phyloP scores from a whole-genome alignment of 306 rosid genomes.

The Notholithocarpus densiflorus region DNA sequence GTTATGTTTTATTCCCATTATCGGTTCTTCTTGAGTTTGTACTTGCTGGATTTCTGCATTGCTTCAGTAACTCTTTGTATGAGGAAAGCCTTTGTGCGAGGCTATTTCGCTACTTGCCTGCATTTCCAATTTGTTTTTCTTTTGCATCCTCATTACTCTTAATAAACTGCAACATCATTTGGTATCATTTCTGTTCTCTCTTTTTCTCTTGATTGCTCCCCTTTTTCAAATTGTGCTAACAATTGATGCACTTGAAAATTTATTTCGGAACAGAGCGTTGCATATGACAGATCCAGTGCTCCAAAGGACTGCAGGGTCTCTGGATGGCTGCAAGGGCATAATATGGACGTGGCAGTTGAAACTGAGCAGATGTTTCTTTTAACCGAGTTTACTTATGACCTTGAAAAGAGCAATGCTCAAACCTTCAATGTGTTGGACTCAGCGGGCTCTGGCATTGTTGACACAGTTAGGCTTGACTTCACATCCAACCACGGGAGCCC shows the following conservation, averaged over 20 bases:
- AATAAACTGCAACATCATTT: neutral
- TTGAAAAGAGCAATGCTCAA: constrained; percentile 95
- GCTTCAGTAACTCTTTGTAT: neutral
- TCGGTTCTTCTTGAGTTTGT: neutral
- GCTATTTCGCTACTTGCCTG: neutral
- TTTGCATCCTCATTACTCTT: neutral
- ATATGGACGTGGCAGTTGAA: constrained; percentile 30
- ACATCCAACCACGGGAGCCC: constrained; percentile 85
- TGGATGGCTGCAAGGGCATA: constrained; percentile 70
- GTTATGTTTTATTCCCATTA: neutral
- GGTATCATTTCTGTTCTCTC: neutral
- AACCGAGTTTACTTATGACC: constrained; percentile 70
- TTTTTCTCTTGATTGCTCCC: neutral
- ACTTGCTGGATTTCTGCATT: neutral
- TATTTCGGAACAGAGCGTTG: constrained; percentile 64
- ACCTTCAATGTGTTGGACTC: constrained; percentile 57
- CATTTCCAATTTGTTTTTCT: neutral
- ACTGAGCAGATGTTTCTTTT: constrained; percentile 48
- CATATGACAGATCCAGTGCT: constrained; percentile 83
- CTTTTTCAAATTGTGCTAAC: neutral
- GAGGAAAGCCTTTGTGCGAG: neutral
- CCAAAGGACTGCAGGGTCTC: constrained; percentile 87
- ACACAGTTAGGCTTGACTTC: constrained; percentile 79
- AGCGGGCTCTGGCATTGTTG: constrained; percentile 36
- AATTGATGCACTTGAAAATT: neutral